These are phyloP conservation scores for Suhomyces sp. DNA, from an alignment of 805 yeast species.

Conservation along the genomic window DNA sequence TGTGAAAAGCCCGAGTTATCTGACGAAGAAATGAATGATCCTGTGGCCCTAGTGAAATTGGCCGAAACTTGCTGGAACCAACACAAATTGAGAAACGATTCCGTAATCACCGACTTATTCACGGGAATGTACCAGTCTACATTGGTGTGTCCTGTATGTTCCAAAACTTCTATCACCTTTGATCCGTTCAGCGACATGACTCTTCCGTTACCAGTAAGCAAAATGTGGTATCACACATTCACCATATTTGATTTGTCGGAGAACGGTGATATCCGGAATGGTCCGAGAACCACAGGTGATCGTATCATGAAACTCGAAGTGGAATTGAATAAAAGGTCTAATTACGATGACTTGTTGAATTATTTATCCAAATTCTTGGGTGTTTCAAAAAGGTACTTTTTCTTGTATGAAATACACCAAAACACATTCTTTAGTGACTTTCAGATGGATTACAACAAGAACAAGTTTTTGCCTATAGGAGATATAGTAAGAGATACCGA, in stretches of 20 bases:
- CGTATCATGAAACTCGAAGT: conserved; percentile 53
- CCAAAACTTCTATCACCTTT: conserved; percentile 77
- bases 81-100: conserved; percentile 78
- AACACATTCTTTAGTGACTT: conserved; percentile 67
- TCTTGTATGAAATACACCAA: conserved; percentile 50
- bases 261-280: conserved; percentile 11
- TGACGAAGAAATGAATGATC: conserved; percentile 57
- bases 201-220: conserved; percentile 76
- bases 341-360: conserved; percentile 57
- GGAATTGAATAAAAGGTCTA: conserved; percentile 64
- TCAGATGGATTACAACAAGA: conserved; percentile 52
- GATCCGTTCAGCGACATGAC: conserved; percentile 93
- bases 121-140: conserved; percentile 91
- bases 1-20: conserved; percentile 82
- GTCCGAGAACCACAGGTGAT: conserved; percentile 18
- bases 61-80: conserved; percentile 79
- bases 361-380: conserved; percentile 53
- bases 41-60: conserved; percentile 51
- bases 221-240: conserved; percentile 67
- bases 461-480: conserved; percentile 59
- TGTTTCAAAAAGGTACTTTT: conserved; percentile 24
- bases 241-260: conserved; percentile 54
- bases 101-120: conserved; percentile 79
- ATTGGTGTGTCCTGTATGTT: conserved; percentile 80
- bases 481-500: conserved; percentile 66